Conservation (phyloP, 345 rosid species). For the Camelina neglecta region DNA sequence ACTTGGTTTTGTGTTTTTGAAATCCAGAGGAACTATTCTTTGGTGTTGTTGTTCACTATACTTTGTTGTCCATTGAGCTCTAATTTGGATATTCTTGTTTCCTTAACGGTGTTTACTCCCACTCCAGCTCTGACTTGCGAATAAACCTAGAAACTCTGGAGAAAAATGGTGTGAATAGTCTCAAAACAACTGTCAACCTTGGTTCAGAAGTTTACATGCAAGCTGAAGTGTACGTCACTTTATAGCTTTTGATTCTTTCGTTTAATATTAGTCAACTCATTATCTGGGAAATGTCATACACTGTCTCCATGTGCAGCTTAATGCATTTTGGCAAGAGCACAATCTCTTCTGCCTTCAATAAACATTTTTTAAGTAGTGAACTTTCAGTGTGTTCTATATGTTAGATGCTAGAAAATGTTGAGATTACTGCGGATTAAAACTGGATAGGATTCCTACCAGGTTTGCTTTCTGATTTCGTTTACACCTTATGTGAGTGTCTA, state of each 20-base stretch:
- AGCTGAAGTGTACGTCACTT: constrained; percentile 79
- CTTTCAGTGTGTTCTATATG: constrained; percentile 18
- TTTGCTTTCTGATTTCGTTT: constrained; percentile 21
- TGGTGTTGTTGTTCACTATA: neutral
- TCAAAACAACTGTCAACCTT: constrained; percentile 83
- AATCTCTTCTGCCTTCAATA: neutral
- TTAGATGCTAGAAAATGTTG: constrained; percentile 11
- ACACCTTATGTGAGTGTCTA: constrained; percentile 13
- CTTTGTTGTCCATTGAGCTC: neutral
- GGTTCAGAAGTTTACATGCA: constrained; percentile 97
- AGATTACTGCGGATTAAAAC: neutral
- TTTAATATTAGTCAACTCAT: constrained; percentile 8
- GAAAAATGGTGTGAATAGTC: constrained; percentile 78
- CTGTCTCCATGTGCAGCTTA: constrained; percentile 8
- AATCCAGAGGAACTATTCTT: constrained; percentile 19
- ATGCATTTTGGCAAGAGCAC: constrained; percentile 3
- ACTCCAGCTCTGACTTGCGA: constrained; percentile 78
- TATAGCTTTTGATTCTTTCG: constrained; percentile 11
- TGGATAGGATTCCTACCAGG: neutral
- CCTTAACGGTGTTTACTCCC: constrained; percentile 26
- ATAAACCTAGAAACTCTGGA: constrained; percentile 74
- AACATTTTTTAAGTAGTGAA: neutral
- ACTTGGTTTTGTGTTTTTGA: neutral
- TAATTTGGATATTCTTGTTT: neutral
- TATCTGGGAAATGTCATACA: neutral